Evolutionary conservation across 1,284 basidiomycete genomes (phyloP).

Genomic region (Marasmius oreades): DNA sequence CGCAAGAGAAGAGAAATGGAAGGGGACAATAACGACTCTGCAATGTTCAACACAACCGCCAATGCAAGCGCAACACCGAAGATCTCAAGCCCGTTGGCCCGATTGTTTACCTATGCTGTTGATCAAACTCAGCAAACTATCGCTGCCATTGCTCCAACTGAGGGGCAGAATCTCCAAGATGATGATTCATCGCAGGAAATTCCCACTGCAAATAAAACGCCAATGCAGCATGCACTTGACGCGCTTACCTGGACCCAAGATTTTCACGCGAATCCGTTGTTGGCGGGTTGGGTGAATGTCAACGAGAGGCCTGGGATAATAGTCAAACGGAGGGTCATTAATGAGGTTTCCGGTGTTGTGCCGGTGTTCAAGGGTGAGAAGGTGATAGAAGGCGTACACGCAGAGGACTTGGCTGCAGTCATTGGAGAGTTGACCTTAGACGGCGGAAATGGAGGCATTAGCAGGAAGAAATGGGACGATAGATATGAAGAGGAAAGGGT

Average conservation of each 20-base stretch:
- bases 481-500: conserved; percentile 67
- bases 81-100: conserved; percentile 66
- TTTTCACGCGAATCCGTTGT: conserved; percentile 60
- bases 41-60: conserved; percentile 8
- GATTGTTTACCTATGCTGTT: conserved; percentile 72
- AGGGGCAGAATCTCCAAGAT: conserved; percentile 23
- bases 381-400: conserved; percentile 92
- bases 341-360: conserved; percentile 78
- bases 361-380: conserved; percentile 89
- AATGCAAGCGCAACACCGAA: conserved; percentile 49
- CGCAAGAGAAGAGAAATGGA: conserved; percentile 65
- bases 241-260: conserved; percentile 77
- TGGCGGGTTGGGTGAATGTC: conserved; percentile 80
- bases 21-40: conserved; percentile 30
- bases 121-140: conserved; percentile 75
- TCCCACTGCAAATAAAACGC: conserved; percentile 54
- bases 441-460: neutral
- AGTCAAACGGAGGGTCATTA: conserved; percentile 73
- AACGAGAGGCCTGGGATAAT: conserved; percentile 73
- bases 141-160: conserved; percentile 58
- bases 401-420: conserved; percentile 83
- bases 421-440: conserved; percentile 64
- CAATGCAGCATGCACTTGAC: conserved; percentile 76
- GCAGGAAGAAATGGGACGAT: conserved; percentile 83
- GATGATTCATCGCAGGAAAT: conserved; percentile 30